A percentile compares a stretch with the other conserved stretches of the same genome.
phyloP scores from a whole-genome alignment of 495 filamentous ascomycete genomes.

The Penicillium longicatenatum region DNA sequence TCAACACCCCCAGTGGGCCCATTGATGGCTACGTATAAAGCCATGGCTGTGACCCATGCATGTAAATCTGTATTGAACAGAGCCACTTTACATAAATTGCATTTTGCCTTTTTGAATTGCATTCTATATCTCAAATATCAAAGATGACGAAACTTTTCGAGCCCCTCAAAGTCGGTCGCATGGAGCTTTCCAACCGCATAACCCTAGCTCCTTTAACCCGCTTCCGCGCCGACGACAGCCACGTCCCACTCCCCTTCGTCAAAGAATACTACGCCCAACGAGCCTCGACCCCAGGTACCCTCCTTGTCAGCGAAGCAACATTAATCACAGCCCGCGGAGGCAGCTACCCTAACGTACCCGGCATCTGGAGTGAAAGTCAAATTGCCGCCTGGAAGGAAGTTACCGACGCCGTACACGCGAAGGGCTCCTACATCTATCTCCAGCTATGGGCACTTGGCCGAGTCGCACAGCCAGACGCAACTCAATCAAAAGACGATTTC shows the following conservation, averaged over 20 bases:
- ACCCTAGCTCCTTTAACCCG: conserved; percentile 54
- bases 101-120: too few species aligned
- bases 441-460: conserved; percentile 74
- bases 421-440: conserved; percentile 61
- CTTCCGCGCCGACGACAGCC: conserved; percentile 47
- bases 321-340: conserved; percentile 60
- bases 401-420: conserved; percentile 66
- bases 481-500: conserved; percentile 33
- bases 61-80: background rate
- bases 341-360: conserved; percentile 57
- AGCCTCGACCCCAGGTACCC: conserved; percentile 47
- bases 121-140: background rate
- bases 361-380: conserved; percentile 64
- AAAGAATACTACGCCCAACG: conserved; percentile 57
- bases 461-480: conserved; percentile 42
- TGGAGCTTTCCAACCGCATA: conserved; percentile 51
- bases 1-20: background rate
- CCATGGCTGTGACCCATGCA: background rate
- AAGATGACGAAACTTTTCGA: conserved; percentile 41
- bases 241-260: conserved; percentile 40
- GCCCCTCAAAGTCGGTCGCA: conserved; percentile 48
- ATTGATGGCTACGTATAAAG: background rate
- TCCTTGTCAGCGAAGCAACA: conserved; percentile 62
- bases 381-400: conserved; percentile 62
- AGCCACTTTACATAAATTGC: background rate